Base-by-base conservation (phyloP, 2,329 filamentous ascomycete species). In the Penicillium sp. region DNA sequence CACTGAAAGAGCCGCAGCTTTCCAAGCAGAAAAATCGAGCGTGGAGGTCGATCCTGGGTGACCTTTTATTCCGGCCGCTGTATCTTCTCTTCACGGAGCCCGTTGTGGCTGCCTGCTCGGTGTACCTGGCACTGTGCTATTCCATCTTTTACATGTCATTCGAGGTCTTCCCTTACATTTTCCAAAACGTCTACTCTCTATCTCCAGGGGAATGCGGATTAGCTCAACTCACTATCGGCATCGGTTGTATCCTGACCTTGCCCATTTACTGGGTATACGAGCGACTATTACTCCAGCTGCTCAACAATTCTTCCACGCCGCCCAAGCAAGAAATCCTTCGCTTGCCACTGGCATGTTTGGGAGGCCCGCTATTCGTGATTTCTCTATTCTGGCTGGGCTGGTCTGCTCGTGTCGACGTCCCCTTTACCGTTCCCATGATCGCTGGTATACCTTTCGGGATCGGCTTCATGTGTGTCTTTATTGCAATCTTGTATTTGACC, bases 341-440 rank as follows among this genome's bases (percentile, higher is more conserved):
- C 1, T 70, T 90, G 0, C 84, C 85, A 0, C 73, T 89, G 3
- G 85, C 84, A 4, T 84, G 79, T 55, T 53, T 87, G 13, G 86
- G 82, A 1, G 83, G 84, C 0, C 84, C 84, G 0, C 65, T 86
- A 30, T 53, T 48, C 27, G 49, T 54, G 4, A 32, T 59, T 73
- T 78, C 4, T 70, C 76, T 39, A 69, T 82, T 29, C 57, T 77
- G 25, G 81, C 51, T 60, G 10, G 57, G 54, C 9, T 58, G 55
- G 55, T 57, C 47, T 38, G 48, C 56, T 7, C 21, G 16, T n/a
- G 14, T 10, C 2, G 21, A 20, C 4, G 34, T 40, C n/a, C 30
- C 33, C 16, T 28, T 16, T 13, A 20, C 34, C 3, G 15, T 40
- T 13, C 37, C 37, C 6, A 34, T 40, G 31, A 38, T 33, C 19